Evolutionary conservation across 2,329 filamentous ascomycete species (phyloP).

Genomic region (Nannizzia gypsea): DNA sequence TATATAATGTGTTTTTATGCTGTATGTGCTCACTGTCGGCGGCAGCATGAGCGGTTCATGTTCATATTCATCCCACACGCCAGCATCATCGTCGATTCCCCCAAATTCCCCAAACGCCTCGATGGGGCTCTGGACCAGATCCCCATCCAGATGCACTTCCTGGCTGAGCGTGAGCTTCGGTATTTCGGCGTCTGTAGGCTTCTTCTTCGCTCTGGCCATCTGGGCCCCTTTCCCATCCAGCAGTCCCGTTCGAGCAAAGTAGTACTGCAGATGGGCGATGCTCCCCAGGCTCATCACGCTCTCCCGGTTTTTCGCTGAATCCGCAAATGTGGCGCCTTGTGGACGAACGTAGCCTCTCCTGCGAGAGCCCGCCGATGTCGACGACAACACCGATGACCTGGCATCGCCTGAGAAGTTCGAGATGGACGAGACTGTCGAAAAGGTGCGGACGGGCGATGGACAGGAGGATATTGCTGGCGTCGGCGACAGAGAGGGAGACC

Average conservation of each 20-base stretch:
- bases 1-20: slow-evolving; percentile 66
- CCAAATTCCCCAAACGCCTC: slow-evolving; percentile 23
- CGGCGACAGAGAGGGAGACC: slow-evolving; percentile 31
- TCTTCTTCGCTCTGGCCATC: slow-evolving; percentile 59
- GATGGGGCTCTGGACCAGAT: slow-evolving; percentile 43
- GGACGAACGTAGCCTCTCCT: slow-evolving; percentile 79
- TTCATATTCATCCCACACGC: slow-evolving; percentile 42
- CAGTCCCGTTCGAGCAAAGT: slow-evolving; percentile 88
- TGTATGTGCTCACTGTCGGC: slow-evolving; percentile 95
- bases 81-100: slow-evolving; percentile 21
- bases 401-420: slow-evolving; percentile 36
- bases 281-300: slow-evolving; percentile 94
- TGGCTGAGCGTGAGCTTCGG: slow-evolving; percentile 31
- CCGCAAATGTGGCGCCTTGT: slow-evolving; percentile 76
- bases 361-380: slow-evolving; percentile 34
- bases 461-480: slow-evolving; percentile 35
- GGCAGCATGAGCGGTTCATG: slow-evolving; percentile 70
- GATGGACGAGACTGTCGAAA: slow-evolving; percentile 35
- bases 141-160: slow-evolving; percentile 29
- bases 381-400: slow-evolving; percentile 23
- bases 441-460: slow-evolving; percentile 34
- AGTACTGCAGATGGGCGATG: slow-evolving; percentile 95
- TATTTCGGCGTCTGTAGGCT: slow-evolving; percentile 34
- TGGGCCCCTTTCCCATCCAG: slow-evolving; percentile 88
- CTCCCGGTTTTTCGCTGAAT: slow-evolving; percentile 78